Evolutionary conservation across 176 grass and related monocot species (phyloP).

Genomic region (Aegilops bicornis): DNA sequence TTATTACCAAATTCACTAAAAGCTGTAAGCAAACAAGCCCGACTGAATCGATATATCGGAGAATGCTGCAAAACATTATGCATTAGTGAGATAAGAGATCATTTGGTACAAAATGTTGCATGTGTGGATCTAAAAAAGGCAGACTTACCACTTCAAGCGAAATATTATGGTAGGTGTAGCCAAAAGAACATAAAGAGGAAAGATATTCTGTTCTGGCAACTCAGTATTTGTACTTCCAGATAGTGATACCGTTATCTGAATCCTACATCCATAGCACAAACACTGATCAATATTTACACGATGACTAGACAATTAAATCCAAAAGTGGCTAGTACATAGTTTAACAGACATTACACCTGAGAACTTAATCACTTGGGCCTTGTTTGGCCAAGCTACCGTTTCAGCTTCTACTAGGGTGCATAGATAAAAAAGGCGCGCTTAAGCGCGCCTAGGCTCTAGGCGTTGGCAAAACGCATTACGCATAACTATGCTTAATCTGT

Average conservation of each 20-base stretch:
- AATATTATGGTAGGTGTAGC: slow-evolving; percentile 63
- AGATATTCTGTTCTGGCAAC: slow-evolving; percentile 49
- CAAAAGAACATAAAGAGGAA: slow-evolving; percentile 85
- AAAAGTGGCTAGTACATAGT: neutral
- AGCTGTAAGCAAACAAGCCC: slow-evolving; percentile 21
- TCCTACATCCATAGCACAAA: slow-evolving; percentile 60
- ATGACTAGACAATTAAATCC: slow-evolving; percentile 1
- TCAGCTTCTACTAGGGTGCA: neutral
- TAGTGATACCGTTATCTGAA: slow-evolving; percentile 80
- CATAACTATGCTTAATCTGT: too few relatives aligned
- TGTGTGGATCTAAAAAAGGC: neutral
- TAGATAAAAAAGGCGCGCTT: too few relatives aligned
- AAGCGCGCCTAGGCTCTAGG: too few relatives aligned
- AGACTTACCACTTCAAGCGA: slow-evolving; percentile 64
- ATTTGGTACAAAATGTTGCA: slow-evolving; percentile 7
- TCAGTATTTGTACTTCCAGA: slow-evolving; percentile 60
- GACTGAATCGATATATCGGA: slow-evolving; percentile 64
- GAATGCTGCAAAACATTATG: slow-evolving; percentile 54
- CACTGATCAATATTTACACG: neutral
- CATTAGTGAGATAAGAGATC: slow-evolving; percentile 32
- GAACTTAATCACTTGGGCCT: neutral
- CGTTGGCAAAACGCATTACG: too few relatives aligned
- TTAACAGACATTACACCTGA: slow-evolving; percentile 19
- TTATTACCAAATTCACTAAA: slow-evolving; percentile 57
- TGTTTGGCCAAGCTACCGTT: slow-evolving; percentile 1